Conservation (phyloP, 176 grass and related monocot species). For the Rhynchospora breviuscula region DNA sequence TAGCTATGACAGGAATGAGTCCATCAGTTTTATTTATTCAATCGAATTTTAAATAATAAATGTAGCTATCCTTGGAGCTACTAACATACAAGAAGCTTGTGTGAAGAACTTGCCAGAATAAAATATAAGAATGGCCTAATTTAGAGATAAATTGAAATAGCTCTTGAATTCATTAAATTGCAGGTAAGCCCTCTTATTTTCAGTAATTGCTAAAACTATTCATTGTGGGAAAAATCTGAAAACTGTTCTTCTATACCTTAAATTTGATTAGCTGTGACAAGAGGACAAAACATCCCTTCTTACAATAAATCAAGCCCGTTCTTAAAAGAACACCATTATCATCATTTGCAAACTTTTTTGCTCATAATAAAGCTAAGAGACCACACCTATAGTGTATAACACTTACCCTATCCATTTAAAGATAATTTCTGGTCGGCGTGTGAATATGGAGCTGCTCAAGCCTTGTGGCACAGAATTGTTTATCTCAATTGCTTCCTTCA, state of each 20-base stretch:
- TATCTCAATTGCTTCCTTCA: conserved; percentile 93
- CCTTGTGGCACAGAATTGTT: conserved; percentile 98
- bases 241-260: neutral
- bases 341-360: neutral
- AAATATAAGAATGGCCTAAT: neutral
- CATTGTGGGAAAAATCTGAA: neutral
- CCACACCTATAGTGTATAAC: neutral
- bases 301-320: neutral
- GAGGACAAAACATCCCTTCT: neutral
- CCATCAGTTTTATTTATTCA: neutral
- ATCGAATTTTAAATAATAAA: neutral
- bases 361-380: neutral
- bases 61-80: neutral
- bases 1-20: neutral
- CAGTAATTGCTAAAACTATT: neutral
- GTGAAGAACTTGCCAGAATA: neutral
- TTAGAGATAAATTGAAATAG: neutral
- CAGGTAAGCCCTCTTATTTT: neutral
- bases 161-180: neutral
- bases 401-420: conserved; percentile 99
- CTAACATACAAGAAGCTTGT: neutral
- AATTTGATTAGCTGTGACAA: neutral
- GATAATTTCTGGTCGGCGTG: conserved; percentile 73
- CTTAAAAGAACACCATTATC: neutral
- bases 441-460: conserved; percentile 97